Evolutionary conservation across 257 asterid species (phyloP).

Genomic region (Voacanga thouarsii): DNA sequence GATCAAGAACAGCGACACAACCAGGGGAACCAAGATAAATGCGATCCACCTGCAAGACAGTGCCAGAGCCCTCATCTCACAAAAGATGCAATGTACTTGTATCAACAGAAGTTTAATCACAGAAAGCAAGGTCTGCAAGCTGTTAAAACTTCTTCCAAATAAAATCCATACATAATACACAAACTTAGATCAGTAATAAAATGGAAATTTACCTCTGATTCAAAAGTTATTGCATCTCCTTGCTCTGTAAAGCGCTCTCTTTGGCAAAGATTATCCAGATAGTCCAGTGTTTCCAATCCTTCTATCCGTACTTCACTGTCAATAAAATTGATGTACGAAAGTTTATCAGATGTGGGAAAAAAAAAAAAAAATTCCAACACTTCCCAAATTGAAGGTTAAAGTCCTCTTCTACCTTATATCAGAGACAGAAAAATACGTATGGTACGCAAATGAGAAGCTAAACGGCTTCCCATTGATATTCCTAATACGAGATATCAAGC

Average conservation of each 20-base stretch:
- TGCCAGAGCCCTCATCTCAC: neutral
- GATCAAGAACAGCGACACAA: slow-evolving; percentile 79
- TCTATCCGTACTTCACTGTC: slow-evolving; percentile 89
- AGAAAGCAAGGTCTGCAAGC: too few species aligned
- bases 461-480: slow-evolving; percentile 79
- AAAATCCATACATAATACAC: too few species aligned
- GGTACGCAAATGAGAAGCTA: slow-evolving; percentile 89
- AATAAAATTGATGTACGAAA: neutral
- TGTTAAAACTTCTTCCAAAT: too few species aligned
- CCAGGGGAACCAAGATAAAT: slow-evolving; percentile 68
- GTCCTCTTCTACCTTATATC: slow-evolving; percentile 59
- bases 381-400: neutral
- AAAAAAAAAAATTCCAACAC: neutral
- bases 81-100: too few species aligned
- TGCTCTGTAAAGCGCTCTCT: slow-evolving; percentile 89
- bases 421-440: slow-evolving; percentile 75
- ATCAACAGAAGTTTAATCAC: too few species aligned
- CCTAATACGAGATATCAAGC: slow-evolving; percentile 78
- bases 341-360: neutral
- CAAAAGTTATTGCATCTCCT: slow-evolving; percentile 94
- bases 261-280: slow-evolving; percentile 74
- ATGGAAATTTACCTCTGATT: slow-evolving; percentile 63
- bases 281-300: slow-evolving; percentile 92
- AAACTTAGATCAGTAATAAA: neutral
- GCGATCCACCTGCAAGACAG: slow-evolving; percentile 68